Percentiles rank a stretch among this genome's conserved stretches.
phyloP scores from a whole-genome alignment of 2,329 filamentous ascomycete genomes.

The Trichophyton verrucosum region DNA sequence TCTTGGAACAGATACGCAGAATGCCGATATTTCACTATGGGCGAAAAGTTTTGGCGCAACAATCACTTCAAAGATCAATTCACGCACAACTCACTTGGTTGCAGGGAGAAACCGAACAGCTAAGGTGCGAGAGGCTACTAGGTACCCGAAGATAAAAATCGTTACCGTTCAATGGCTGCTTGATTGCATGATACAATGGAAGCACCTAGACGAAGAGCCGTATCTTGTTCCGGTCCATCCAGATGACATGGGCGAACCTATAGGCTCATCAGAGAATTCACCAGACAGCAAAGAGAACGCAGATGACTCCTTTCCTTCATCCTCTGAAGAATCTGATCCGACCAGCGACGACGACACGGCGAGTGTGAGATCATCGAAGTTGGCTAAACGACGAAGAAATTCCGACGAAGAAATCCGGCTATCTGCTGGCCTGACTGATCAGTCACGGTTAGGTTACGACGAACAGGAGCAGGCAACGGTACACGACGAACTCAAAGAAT shows the following conservation, averaged over 20 bases:
- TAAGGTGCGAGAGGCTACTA: conserved; percentile 78
- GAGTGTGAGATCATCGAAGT: conserved; percentile 27
- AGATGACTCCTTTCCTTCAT: conserved; percentile 7
- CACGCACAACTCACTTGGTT: conserved; percentile 40
- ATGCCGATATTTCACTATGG: conserved; percentile 78
- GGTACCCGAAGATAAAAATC: conserved; percentile 71
- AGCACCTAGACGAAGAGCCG: conserved; percentile 60
- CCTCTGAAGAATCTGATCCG: conserved; percentile 16
- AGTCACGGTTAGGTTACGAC: conserved; percentile 43
- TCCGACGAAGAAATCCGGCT: conserved; percentile 39
- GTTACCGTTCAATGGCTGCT: conserved; percentile 85
- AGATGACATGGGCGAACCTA: conserved; percentile 44
- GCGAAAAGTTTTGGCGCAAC: conserved; percentile 71
- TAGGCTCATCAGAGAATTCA: conserved; percentile 18
- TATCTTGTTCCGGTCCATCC: conserved; percentile 69
- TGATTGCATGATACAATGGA: conserved; percentile 75
- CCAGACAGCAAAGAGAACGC: conserved; percentile 16
- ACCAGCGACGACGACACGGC: conserved; percentile 22
- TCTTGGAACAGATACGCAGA: conserved; percentile 62
- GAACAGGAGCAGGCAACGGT: conserved; percentile 51
- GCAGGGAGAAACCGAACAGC: conserved; percentile 59
- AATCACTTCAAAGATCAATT: conserved; percentile 35
- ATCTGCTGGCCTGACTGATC: conserved; percentile 39
- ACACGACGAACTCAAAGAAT: conserved; percentile 64
- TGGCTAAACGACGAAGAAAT: conserved; percentile 25